phyloP scores from a whole-genome alignment of 306 rosid species.

The Rubus parviflorus region DNA sequence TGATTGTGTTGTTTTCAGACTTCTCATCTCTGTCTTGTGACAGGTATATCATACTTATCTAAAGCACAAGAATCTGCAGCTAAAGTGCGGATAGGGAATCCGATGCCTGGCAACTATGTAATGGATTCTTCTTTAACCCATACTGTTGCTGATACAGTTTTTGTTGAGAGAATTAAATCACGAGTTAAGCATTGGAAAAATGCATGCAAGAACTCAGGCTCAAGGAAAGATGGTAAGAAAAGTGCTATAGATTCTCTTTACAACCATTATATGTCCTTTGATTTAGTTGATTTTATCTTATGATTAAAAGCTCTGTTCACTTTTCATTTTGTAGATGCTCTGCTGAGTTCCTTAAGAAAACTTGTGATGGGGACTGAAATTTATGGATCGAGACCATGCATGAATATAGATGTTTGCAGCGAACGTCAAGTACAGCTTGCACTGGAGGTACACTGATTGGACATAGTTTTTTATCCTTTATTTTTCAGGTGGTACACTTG shows the following conservation, averaged over 20 bases:
- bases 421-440: slow-evolving; percentile 74
- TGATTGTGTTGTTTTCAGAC: slow-evolving; percentile 13
- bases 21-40: slow-evolving; percentile 16
- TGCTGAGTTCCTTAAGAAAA: slow-evolving; percentile 57
- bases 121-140: slow-evolving; percentile 41
- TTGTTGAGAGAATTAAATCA: slow-evolving; percentile 64
- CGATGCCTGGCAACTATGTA: slow-evolving; percentile 24
- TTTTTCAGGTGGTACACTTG: slow-evolving; percentile 7
- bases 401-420: slow-evolving; percentile 78
- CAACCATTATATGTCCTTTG: neutral
- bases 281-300: slow-evolving; percentile 2
- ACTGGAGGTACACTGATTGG: slow-evolving; percentile 55
- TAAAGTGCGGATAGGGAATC: slow-evolving; percentile 47
- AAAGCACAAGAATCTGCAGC: slow-evolving; percentile 74
- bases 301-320: neutral
- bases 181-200: slow-evolving; percentile 64
- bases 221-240: slow-evolving; percentile 55
- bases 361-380: slow-evolving; percentile 55
- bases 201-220: slow-evolving; percentile 38
- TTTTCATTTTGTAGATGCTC: slow-evolving; percentile 51
- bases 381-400: slow-evolving; percentile 67
- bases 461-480: slow-evolving; percentile 15
- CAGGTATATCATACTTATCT: slow-evolving; percentile 89
- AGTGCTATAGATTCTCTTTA: slow-evolving; percentile 11
- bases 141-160: slow-evolving; percentile 67